These are phyloP conservation scores for Bruguiera parviflora DNA, from an alignment of 345 rosid genomes.

Conservation along the genomic window DNA sequence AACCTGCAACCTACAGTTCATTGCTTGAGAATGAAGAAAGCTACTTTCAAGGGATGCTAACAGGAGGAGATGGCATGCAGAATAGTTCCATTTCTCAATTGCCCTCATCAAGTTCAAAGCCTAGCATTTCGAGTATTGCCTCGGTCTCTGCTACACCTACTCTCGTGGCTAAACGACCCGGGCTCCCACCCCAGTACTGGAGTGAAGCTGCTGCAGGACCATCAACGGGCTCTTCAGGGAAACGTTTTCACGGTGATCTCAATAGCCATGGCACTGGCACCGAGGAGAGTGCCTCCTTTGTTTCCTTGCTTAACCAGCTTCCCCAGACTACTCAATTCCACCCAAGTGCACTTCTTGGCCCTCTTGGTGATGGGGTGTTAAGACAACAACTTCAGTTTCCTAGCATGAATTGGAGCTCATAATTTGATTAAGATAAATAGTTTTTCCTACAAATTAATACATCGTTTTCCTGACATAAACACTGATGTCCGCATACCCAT, in stretches of 20 bases:
- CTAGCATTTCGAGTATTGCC: constrained; percentile 11
- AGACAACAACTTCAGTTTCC: constrained; percentile 61
- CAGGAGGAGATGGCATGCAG: constrained; percentile 20
- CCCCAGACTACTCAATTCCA: constrained; percentile 51
- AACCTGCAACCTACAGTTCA: constrained; percentile 28
- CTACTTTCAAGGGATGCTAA: constrained; percentile 52
- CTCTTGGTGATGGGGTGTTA: constrained; percentile 46
- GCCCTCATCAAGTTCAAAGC: constrained; percentile 23
- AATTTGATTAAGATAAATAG: neutral
- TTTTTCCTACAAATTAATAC: neutral
- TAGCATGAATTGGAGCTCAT: constrained; percentile 36
- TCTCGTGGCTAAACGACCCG: constrained; percentile 9
- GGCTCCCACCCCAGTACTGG: constrained; percentile 33
- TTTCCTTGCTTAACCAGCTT: constrained; percentile 53
- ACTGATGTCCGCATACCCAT: too few species aligned
- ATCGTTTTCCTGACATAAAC: too few species aligned
- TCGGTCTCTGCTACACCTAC: neutral
- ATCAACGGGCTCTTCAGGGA: constrained; percentile 29
- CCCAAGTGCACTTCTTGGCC: constrained; percentile 39
- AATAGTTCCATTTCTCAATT: constrained; percentile 24
- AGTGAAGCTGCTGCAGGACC: constrained; percentile 21
- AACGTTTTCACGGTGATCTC: constrained; percentile 56
- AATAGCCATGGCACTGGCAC: constrained; percentile 23
- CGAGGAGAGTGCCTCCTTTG: constrained; percentile 50
- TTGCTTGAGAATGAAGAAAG: constrained; percentile 50